Evolutionary conservation across 1,284 basidiomycete genomes (phyloP).

Genomic region (Erythrobasidium hasegawianum): DNA sequence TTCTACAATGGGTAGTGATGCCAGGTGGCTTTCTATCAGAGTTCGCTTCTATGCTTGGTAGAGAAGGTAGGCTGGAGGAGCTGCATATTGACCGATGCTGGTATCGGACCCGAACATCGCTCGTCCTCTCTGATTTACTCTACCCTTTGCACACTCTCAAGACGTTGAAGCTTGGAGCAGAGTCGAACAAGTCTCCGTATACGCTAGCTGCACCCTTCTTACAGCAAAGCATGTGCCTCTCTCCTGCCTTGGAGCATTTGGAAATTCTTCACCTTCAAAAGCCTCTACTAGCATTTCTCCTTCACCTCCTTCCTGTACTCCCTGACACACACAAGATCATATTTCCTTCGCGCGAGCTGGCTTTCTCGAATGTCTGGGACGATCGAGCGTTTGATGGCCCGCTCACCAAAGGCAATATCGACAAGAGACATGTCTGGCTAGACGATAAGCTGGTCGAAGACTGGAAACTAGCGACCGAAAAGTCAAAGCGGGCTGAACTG

Average conservation of each 20-base stretch:
- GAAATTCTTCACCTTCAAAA: background rate
- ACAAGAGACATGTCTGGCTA: conserved; percentile 1
- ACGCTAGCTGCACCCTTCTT: background rate
- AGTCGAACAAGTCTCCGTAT: background rate
- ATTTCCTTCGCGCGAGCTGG: background rate
- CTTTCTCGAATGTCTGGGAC: background rate
- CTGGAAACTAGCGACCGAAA: background rate
- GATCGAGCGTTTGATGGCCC: background rate
- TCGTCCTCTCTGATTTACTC: background rate
- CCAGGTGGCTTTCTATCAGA: background rate
- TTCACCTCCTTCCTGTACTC: background rate
- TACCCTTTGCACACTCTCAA: background rate
- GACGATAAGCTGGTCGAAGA: background rate
- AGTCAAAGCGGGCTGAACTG: no score
- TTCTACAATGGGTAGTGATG: background rate
- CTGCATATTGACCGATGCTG: background rate
- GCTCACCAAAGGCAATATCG: background rate
- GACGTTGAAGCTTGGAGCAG: background rate
- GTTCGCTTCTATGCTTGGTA: background rate
- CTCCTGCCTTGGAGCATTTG: background rate
- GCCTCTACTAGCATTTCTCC: background rate
- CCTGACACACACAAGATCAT: background rate
- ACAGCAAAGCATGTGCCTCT: background rate
- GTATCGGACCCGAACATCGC: background rate
- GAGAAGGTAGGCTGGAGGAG: background rate